These are phyloP conservation scores for Fusarium agapanthi DNA, from an alignment of 2,329 filamentous ascomycete species.

Conservation along the genomic window DNA sequence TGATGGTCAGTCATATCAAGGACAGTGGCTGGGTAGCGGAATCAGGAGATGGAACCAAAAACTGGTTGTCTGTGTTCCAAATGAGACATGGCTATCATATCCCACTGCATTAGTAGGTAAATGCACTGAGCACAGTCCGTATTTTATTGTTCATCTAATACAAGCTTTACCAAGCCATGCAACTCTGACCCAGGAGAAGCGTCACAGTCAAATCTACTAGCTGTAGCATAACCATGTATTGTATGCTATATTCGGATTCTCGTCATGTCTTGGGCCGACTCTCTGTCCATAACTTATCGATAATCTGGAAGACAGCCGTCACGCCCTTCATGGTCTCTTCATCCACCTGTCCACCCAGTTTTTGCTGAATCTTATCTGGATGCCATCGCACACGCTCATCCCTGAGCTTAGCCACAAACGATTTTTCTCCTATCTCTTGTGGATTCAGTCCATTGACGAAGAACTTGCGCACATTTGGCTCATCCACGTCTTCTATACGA, in stretches of 20 bases:
- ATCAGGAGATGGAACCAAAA: background rate
- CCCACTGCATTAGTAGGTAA: too few species aligned
- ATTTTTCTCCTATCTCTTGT: constrained; percentile 55
- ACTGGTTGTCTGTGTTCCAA: background rate
- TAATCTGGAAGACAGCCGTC: constrained; percentile 89
- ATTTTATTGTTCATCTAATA: background rate
- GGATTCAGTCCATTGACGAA: constrained; percentile 62
- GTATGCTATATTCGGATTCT: background rate
- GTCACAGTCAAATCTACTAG: background rate
- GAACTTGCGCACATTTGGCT: constrained; percentile 73
- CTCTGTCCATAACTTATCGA: constrained; percentile 83
- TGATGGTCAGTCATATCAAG: background rate
- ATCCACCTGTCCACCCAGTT: constrained; percentile 78
- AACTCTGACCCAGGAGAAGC: background rate
- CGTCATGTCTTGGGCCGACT: constrained; percentile 49
- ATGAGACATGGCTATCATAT: background rate
- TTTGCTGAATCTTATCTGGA: constrained; percentile 96
- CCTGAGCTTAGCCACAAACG: constrained; percentile 69
- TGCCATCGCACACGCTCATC: constrained; percentile 93
- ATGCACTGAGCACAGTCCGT: background rate
- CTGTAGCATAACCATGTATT: background rate
- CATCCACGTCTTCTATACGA: constrained; percentile 61
- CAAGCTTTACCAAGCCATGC: background rate
- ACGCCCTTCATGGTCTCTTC: constrained; percentile 77
- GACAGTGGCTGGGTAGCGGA: background rate